Base-by-base conservation (phyloP, 129 eudicot genomes). In the Arctium minus region DNA sequence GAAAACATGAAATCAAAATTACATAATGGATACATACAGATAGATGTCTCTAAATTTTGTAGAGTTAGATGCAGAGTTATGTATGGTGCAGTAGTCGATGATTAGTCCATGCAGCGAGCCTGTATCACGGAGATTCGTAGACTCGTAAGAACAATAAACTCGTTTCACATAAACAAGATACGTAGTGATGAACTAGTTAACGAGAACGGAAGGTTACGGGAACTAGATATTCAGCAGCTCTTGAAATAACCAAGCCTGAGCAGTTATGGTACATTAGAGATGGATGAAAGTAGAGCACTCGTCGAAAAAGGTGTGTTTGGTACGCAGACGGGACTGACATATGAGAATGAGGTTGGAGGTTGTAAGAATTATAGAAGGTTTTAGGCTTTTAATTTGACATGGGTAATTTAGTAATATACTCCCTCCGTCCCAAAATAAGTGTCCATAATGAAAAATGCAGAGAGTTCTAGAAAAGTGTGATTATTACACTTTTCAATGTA, bases 41-140 rank as follows among this genome's bases (percentile, higher is more conserved):
- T 35, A n/a, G 68, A 65, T 74, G 30, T 30, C 75, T 44, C 81
- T 31, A 75, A 82, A 42, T 10, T 67, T 67, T 53, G 50, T 42
- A 11, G 38, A 35, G 10, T 70, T 76, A 46, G 62, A 75, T 9
- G 42, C 81, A 64, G 13, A 37, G 53, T 30, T 83, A 83, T 76
- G 64, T 76, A 83, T 82, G 15, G 37, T 46, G 77, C 76, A 75
- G 81, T 75, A 74, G 56, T 67, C 30, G 35, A 32, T 11, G 17
- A 72, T 56, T 4, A 37, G 35, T 36, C 53, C 35, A 6, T 27
- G 8, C 35, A 35, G 70, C 31, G 75, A 75, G 50, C 80, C 80
- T 82, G 75, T 27, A 81, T 81, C 46, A 64, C 27, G 64, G 8
- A 22, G 27, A 73, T 30, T 73, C 11, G 42, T 7, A 53, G 71